A percentile compares a stretch with the other conserved stretches of the same genome.
Conservation (phyloP, 2,329 filamentous ascomycete genomes). For the Colletotrichum caudatum region DNA sequence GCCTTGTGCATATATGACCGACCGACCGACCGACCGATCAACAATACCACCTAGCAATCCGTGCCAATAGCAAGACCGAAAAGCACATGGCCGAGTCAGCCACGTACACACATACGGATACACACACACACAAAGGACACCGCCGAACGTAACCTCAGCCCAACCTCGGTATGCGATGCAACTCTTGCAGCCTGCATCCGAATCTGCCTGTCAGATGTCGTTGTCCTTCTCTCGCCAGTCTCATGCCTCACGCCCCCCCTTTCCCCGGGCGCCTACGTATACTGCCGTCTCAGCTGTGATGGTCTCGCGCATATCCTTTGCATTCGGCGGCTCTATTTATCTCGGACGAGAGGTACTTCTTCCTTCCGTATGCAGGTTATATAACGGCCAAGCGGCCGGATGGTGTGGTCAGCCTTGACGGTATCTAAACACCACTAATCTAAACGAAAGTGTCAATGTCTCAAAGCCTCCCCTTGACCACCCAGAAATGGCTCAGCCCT, state of each 20-base stretch:
- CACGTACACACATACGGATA: not conserved
- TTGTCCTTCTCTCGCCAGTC: not conserved
- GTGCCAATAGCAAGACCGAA: not conserved
- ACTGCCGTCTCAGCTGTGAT: not conserved
- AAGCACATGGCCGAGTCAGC: not conserved
- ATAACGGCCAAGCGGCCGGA: not conserved
- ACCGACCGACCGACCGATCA: not conserved
- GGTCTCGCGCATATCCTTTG: not conserved
- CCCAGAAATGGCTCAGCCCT: constrained; percentile 11
- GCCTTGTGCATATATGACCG: constrained; percentile 14
- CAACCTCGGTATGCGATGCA: not conserved
- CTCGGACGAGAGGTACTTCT: not conserved
- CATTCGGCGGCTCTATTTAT: not conserved
- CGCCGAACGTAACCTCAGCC: not conserved
- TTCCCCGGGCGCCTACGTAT: not conserved
- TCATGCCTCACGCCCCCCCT: not conserved
- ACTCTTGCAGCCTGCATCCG: constrained; percentile 4
- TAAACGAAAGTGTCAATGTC: not conserved
- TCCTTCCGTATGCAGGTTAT: not conserved
- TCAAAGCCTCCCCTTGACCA: not conserved
- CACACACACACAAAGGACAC: not conserved
- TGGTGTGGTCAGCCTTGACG: not conserved
- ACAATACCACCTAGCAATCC: not conserved
- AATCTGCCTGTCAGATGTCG: constrained; percentile 6
- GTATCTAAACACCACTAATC: not conserved